Percentiles rank a stretch among this genome's conserved stretches.
phyloP scores from a whole-genome alignment of 169 alveolate species.

The Eimeria maxima region DNA sequence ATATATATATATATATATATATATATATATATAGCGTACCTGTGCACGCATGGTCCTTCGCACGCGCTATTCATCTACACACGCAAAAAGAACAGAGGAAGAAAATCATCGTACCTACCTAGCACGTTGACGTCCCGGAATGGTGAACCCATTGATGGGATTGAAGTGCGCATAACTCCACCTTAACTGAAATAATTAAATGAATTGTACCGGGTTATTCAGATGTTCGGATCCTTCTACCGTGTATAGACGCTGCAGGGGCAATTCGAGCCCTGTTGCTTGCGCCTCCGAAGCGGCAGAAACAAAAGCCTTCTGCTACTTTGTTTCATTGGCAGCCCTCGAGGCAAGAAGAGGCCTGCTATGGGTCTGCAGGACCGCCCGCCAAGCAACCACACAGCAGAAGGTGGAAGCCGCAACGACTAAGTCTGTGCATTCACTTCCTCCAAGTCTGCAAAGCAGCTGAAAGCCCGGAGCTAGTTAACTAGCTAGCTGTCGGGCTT shows the following conservation, averaged over 20 bases:
- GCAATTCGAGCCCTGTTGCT: not conserved
- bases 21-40: not conserved
- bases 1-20: not conserved
- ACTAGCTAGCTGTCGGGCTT: conserved; percentile 9
- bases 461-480: conserved; percentile 41
- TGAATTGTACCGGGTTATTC: not conserved
- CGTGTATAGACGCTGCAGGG: not conserved
- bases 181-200: conserved; percentile 1
- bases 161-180: not conserved
- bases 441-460: conserved; percentile 1
- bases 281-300: not conserved
- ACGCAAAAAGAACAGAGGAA: not conserved
- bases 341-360: conserved; percentile 4
- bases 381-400: not conserved
- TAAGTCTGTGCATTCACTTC: conserved; percentile 7
- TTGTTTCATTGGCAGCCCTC: conserved; percentile 11
- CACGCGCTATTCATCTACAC: not conserved
- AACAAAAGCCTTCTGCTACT: not conserved
- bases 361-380: not conserved
- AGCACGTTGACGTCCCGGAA: not conserved
- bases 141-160: not conserved
- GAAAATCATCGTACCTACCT: not conserved
- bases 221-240: not conserved
- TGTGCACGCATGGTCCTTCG: not conserved
- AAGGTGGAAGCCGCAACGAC: not conserved